Evolutionary conservation across 2,329 filamentous ascomycete genomes (phyloP), one percentile per base, ranked within the genome.

Genomic region (Penicillium sclerotiorum): DNA sequence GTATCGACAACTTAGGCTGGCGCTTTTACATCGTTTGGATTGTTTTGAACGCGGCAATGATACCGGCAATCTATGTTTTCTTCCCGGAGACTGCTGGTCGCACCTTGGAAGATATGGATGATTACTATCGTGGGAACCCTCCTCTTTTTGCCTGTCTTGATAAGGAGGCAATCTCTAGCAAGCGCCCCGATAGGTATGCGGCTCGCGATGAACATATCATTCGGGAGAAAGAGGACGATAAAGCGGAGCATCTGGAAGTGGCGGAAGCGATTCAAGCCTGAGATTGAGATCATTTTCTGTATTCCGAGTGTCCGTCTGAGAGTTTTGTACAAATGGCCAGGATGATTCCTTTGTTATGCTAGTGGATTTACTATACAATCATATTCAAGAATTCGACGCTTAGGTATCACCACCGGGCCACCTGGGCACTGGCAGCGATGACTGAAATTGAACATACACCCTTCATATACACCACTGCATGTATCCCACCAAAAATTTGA

Each of bases 1-100:
- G 73, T 0, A 74, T 77, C 25, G 53, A 70, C 11, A 68, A 56
- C 42, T 62, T 74, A 1, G 58, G 63, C 0, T 74, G 71, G 70
- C 60, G 59, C 13, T 74, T 74, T 56, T 77, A 73, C 55, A 44
- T 53, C 6, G 33, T 53, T 32, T 53, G 50, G 43, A 27, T 33
- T 6, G 47, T n/a, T 1, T 20, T 53, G 20, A 53, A 53, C 22
- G 47, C 43, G 3, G 39, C n/a, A 11, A 50, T 53, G 21, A 18
- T 53, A 23, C 50, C 50, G 11, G 20, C 39, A 5, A 23, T 53
- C 5, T 53, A 53, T 18, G 5, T 53, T 6, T 53, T 53, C 28
- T 53, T 47, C 38, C 50, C 50, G 2, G 50, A 50, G 35, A 53
- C 47, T 1, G 40, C 50, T 3, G 47, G 47, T 7, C 43, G 47